A percentile compares a stretch with the other conserved stretches of the same genome.
Evolutionary conservation across 2,329 filamentous ascomycete genomes (phyloP).

Genomic region (Aspergillus unguis): DNA sequence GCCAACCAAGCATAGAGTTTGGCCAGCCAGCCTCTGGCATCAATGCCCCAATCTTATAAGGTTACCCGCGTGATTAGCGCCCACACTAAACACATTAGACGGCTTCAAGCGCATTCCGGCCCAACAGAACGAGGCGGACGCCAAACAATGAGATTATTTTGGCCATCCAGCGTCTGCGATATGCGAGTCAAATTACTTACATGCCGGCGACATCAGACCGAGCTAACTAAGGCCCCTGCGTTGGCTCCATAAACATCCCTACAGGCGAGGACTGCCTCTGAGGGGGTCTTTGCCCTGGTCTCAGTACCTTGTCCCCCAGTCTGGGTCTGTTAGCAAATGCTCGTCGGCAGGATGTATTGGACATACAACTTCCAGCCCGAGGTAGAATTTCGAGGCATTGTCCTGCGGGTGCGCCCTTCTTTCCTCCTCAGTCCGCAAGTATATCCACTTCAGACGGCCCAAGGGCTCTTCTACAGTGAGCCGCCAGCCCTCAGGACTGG

Average conservation of each 20-base stretch:
- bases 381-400: neutral
- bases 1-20: neutral
- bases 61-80: conserved; percentile 1
- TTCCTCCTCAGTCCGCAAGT: neutral
- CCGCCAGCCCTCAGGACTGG: conserved; percentile 1
- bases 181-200: conserved; percentile 11
- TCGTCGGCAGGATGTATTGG: neutral
- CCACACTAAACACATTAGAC: conserved; percentile 1
- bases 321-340: neutral
- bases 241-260: conserved; percentile 2
- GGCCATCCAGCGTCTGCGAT: neutral
- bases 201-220: neutral
- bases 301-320: neutral
- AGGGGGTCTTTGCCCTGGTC: neutral
- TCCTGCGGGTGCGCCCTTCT: neutral
- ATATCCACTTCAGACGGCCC: conserved; percentile 4
- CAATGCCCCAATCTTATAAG: neutral
- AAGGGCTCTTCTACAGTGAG: neutral
- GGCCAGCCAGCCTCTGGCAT: neutral
- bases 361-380: neutral
- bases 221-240: neutral
- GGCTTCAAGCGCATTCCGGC: conserved; percentile 3
- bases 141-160: conserved; percentile 4
- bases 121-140: conserved; percentile 10
- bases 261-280: neutral